phyloP scores from a whole-genome alignment of 2,329 filamentous ascomycete species.

The Diaporthe sp. region DNA sequence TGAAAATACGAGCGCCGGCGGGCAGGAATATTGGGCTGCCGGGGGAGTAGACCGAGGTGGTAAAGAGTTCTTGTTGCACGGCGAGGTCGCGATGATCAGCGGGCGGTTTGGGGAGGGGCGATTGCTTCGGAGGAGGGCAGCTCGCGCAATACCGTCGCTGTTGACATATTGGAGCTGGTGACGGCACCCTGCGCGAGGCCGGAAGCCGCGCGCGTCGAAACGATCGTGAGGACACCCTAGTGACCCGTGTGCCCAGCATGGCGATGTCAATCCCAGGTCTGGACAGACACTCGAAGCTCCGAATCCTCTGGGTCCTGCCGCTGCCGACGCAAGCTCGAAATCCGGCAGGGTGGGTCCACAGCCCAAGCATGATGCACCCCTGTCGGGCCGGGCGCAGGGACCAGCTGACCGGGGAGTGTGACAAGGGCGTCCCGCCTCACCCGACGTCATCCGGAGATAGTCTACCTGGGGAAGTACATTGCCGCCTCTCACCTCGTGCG shows the following conservation, averaged over 20 bases:
- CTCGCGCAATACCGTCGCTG: conserved; percentile 46
- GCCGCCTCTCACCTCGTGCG: background rate
- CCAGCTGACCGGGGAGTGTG: conserved; percentile 28
- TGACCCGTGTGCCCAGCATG: conserved; percentile 46
- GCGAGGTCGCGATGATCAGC: conserved; percentile 72
- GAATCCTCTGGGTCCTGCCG: background rate
- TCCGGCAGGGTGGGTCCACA: conserved; percentile 4
- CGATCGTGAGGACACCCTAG: conserved; percentile 39
- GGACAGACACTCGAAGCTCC: conserved; percentile 4
- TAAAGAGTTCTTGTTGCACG: conserved; percentile 80
- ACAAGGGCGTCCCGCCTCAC: conserved; percentile 17
- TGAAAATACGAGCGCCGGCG: conserved; percentile 85
- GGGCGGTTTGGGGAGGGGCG: conserved; percentile 44
- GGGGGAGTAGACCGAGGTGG: conserved; percentile 82
- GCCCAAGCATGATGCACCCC: conserved; percentile 10
- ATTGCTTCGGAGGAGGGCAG: conserved; percentile 45
- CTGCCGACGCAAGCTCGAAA: conserved; percentile 3
- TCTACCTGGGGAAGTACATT: conserved; percentile 4
- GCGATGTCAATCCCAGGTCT: conserved; percentile 30
- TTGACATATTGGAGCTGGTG: background rate
- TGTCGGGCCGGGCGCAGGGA: conserved; percentile 26
- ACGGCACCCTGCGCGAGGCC: background rate
- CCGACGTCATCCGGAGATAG: conserved; percentile 28
- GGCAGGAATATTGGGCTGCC: conserved; percentile 89
- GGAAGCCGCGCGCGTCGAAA: conserved; percentile 1